Conservation (phyloP, 805 yeast genomes). For the Wickerhamomyces bovis region DNA sequence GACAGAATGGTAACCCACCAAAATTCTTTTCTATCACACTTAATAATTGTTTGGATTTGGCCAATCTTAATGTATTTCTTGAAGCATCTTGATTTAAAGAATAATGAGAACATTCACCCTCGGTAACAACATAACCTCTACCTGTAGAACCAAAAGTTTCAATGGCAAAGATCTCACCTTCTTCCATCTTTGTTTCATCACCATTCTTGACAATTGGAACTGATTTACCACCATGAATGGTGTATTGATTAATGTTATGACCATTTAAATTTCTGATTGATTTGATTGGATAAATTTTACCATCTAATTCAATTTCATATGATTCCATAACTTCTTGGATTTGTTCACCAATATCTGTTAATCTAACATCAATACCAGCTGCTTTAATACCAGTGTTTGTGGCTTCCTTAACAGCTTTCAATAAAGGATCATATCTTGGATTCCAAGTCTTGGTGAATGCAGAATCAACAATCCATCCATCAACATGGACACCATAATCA, state of each 20-base stretch:
- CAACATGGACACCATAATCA: slow-evolving; percentile 94
- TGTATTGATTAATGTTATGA: slow-evolving; percentile 79
- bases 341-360: slow-evolving; percentile 93
- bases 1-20: slow-evolving; percentile 95
- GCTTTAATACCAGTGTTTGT: slow-evolving; percentile 89
- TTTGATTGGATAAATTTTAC: slow-evolving; percentile 78
- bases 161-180: slow-evolving; percentile 95
- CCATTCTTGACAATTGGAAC: slow-evolving; percentile 95
- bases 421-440: slow-evolving; percentile 70
- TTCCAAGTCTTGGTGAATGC: slow-evolving; percentile 92
- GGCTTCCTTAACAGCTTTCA: slow-evolving; percentile 86
- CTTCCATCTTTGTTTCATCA: slow-evolving; percentile 97
- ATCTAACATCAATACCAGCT: slow-evolving; percentile 93
- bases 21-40: slow-evolving; percentile 70
- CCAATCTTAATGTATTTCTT: slow-evolving; percentile 48
- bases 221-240: slow-evolving; percentile 90
- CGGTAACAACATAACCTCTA: slow-evolving; percentile 75
- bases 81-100: slow-evolving; percentile 51
- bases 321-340: slow-evolving; percentile 97
- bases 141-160: slow-evolving; percentile 99
- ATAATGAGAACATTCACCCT: slow-evolving; percentile 95
- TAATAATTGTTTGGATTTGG: slow-evolving; percentile 64
- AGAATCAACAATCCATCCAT: slow-evolving; percentile 90
- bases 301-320: slow-evolving; percentile 86
- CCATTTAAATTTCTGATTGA: slow-evolving; percentile 92